These are phyloP conservation scores for Penicillium pulvis DNA, from an alignment of 495 filamentous ascomycete species.

Conservation along the genomic window DNA sequence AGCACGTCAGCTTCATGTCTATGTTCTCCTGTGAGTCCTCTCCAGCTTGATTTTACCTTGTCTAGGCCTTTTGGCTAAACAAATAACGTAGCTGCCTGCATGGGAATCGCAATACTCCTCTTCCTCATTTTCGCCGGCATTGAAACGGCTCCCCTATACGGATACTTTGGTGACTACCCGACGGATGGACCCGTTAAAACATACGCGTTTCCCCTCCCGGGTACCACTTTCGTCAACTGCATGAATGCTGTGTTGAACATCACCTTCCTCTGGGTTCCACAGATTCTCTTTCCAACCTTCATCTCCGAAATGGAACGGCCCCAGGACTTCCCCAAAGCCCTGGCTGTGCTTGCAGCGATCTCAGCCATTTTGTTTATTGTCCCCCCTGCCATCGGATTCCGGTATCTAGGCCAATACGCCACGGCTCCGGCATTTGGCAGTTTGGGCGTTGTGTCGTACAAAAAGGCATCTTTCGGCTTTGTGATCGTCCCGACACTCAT, in stretches of 20 bases:
- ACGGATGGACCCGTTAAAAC: conserved; percentile 41
- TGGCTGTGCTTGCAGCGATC: conserved; percentile 48
- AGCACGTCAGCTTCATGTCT: conserved; percentile 48
- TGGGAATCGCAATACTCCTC: conserved; percentile 48
- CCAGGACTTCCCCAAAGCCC: conserved; percentile 57
- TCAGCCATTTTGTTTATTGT: conserved; percentile 56
- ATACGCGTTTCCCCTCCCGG: conserved; percentile 47
- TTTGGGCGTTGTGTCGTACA: conserved; percentile 46
- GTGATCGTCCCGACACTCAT: conserved; percentile 52
- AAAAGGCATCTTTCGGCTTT: conserved; percentile 49
- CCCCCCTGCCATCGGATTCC: conserved; percentile 54
- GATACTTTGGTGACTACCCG: conserved; percentile 35
- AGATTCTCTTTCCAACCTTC: conserved; percentile 59
- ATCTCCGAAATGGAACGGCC: conserved; percentile 61
- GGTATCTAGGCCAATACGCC: conserved; percentile 52
- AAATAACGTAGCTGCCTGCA: conserved; percentile 34
- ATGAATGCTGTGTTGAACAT: conserved; percentile 52
- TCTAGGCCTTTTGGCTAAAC: neutral
- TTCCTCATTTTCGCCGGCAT: conserved; percentile 50
- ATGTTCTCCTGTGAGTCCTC: conserved; percentile 41
- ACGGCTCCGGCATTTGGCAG: conserved; percentile 54
- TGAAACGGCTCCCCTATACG: conserved; percentile 38
- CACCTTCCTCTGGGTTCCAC: conserved; percentile 50
- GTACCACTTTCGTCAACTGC: conserved; percentile 47
- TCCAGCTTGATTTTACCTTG: neutral